These are phyloP conservation scores for Fusarium tanahbumbuense DNA, from an alignment of 2,329 filamentous ascomycete species.

Conservation along the genomic window DNA sequence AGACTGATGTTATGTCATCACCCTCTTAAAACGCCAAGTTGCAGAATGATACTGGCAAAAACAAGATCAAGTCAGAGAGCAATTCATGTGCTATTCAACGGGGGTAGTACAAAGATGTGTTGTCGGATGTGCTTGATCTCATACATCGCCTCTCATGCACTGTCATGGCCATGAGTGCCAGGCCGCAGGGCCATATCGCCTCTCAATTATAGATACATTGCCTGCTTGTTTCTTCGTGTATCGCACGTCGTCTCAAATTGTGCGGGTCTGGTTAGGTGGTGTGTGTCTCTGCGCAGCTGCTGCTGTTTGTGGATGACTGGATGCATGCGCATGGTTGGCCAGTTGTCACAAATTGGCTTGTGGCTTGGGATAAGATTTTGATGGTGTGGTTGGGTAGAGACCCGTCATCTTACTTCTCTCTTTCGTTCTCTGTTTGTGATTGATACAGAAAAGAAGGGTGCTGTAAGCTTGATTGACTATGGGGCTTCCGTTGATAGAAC, in stretches of 20 bases:
- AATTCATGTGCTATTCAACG: background rate
- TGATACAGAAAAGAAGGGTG: background rate
- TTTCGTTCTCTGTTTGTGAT: conserved; percentile 1
- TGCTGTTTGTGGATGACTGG: conserved; percentile 6
- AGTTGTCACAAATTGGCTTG: conserved; percentile 30
- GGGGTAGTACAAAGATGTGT: conserved; percentile 21
- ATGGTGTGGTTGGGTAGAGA: conserved; percentile 36
- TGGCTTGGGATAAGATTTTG: conserved; percentile 6
- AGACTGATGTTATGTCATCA: conserved; percentile 13
- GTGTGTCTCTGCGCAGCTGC: background rate
- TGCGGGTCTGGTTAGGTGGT: conserved; percentile 17
- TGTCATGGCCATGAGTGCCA: background rate
- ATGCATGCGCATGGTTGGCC: conserved; percentile 35
- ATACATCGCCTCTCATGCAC: conserved; percentile 23
- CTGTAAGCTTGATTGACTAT: background rate
- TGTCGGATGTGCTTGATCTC: conserved; percentile 35
- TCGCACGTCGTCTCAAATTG: conserved; percentile 30
- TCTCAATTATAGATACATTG: conserved; percentile 24
- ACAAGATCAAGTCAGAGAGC: conserved; percentile 23
- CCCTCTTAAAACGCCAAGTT: background rate
- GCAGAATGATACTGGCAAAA: background rate
- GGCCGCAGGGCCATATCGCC: conserved; percentile 28
- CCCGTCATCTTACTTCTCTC: conserved; percentile 4
- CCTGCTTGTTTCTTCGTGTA: conserved; percentile 16
- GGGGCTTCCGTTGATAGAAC: background rate